Percentiles rank a stretch among this genome's conserved stretches.
These are phyloP conservation scores for Amaranthus palmeri DNA, from an alignment of 148 eudicot genomes.

Conservation along the genomic window DNA sequence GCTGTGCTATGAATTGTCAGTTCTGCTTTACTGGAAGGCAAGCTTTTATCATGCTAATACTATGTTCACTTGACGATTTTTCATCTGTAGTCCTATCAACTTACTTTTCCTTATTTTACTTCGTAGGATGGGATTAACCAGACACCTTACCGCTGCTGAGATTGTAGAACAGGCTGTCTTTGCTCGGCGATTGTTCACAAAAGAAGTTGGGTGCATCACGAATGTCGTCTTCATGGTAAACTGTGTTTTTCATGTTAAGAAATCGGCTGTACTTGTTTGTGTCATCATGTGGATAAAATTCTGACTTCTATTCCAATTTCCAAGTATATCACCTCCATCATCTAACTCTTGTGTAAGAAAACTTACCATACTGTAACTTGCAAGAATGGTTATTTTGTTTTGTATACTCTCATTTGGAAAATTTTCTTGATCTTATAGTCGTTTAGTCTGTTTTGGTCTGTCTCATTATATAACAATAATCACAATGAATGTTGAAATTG, in stretches of 20 bases:
- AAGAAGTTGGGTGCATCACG: constrained; percentile 70
- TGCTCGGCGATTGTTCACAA: constrained; percentile 71
- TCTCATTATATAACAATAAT: background rate
- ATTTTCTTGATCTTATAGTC: background rate
- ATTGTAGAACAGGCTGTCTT: constrained; percentile 84
- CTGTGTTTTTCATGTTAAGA: constrained; percentile 1
- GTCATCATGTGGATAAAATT: background rate
- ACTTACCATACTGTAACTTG: background rate
- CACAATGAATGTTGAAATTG: background rate
- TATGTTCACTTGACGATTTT: background rate
- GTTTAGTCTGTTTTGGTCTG: background rate
- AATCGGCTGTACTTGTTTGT: background rate
- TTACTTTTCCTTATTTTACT: constrained; percentile 14
- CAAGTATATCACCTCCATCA: background rate
- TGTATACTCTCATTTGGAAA: background rate
- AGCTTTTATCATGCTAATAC: constrained; percentile 16
- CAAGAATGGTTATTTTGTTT: background rate
- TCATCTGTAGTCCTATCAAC: background rate
- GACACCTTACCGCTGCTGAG: constrained; percentile 82
- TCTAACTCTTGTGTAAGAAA: background rate
- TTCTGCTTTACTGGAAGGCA: constrained; percentile 99
- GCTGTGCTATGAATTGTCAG: constrained; percentile 98
- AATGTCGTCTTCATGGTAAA: constrained; percentile 91
- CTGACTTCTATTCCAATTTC: background rate
- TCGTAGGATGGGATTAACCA: constrained; percentile 78